Base-by-base conservation (phyloP, 805 yeast genomes). In the Metschnikowia bowlesiae region DNA sequence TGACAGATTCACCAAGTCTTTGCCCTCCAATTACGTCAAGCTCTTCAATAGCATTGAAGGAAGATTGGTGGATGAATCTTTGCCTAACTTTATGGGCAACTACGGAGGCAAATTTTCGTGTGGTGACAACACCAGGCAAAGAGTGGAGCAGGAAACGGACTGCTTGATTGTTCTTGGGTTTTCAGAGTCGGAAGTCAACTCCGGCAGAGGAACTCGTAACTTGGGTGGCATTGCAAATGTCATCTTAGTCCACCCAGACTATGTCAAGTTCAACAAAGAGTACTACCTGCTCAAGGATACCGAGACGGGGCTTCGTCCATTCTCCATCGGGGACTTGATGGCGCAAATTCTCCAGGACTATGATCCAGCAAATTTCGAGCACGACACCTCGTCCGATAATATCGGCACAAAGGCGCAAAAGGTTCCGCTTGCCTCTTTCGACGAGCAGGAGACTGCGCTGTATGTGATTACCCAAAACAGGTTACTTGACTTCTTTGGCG, bases 41-140 rank as follows among this genome's bases (percentile, higher is more conserved):
- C 46, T 76, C 80, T 61, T 84, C 81, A 64, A 80, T 75, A 57
- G 87, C 67, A 65, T 80, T 80, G 64, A 71, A 63, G 95, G 90
- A 13, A 85, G 89, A 65, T 83, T 88, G 8, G 67, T 90, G 38
- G 84, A 90, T 67, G 97, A 90, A 68, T 67, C 81, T n/a, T 71
- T 76, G 52, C 71, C 77, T 7, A 73, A 77, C 43, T 90, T 79
- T 62, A 75, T 83, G 53, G 97, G 96, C 36, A 82, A 80, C 35
- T 91, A 85, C 64, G 80, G 76, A 55, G 96, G 96, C 33, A 63
- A 68, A 73, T 42, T 77, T 71, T 54, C 79, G 77, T 48, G 68
- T 0, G 46, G 58, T 10, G 34, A 52, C 3, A 51, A 49, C 30
- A 60, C 66, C 8, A 48, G 38, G 22, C 51, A 58, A 7, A 52